Evolutionary conservation across 2,329 filamentous ascomycete genomes (phyloP), one percentile per base, ranked within the genome.

Genomic region (Fusarium brachygibbosum): DNA sequence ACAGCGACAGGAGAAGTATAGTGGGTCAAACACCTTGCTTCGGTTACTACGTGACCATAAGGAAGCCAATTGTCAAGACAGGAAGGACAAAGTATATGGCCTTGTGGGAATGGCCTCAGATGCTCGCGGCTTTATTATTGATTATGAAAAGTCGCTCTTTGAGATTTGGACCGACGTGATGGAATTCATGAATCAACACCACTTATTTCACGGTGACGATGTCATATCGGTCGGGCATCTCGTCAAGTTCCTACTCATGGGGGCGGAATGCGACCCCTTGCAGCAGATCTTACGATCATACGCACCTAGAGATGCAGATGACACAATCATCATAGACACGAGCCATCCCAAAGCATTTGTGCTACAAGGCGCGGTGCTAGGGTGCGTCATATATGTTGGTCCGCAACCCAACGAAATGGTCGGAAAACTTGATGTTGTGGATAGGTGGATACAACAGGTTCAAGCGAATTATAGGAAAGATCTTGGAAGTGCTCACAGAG

Each of bases 21-120:
- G 6, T 0, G 28, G 45, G 0, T 52, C 35, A 4, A 41, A 10
- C 3, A 52, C 54, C 0, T 41, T 57, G 1, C 45, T 57, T 2
- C 5, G 16, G 2, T 21, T 52, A 10, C 29, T 57, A 0, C 3
- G 0, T 3, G 4, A 7, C 0, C 17, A 57, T 0, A 4, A 0
- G 17, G 5, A 57, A 1, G 35, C 45, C 6, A 7, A 34, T 2
- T 57, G 45, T 0, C 21, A 57, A 21, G 45, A 57, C 8, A 57
- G 28, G 23, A 57, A 40, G 14, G 54, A 57, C 4, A 57, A 41
- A 2, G 34, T 57, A 0, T 57, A 57, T 2, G 45, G 54, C 13
- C 54, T 57, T 8, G 21, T 57, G 4, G 54, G 45, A 7, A 25
- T 52, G 45, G 11, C 54, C 0, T 57, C 17, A 3, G 54, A 52